Percentiles rank a stretch among this genome's conserved stretches.
Evolutionary conservation across 1,284 basidiomycete genomes (phyloP).

Genomic region (Mycosarcoma mackinlayi): DNA sequence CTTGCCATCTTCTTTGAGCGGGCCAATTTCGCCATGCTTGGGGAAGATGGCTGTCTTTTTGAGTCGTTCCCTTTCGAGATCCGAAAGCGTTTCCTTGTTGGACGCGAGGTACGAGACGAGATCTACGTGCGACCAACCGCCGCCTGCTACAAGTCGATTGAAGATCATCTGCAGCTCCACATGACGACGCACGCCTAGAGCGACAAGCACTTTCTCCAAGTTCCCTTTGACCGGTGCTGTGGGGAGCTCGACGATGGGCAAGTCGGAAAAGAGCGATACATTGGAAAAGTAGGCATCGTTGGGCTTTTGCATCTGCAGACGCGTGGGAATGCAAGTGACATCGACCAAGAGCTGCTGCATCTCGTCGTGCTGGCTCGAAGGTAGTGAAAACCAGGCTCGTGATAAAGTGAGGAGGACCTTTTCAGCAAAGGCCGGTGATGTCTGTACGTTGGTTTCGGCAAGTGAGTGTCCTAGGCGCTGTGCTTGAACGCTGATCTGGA

Average conservation of each 20-base stretch:
- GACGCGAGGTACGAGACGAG: constrained; percentile 76
- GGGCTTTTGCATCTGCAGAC: constrained; percentile 79
- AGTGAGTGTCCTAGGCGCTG: constrained; percentile 64
- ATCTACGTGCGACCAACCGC: constrained; percentile 70
- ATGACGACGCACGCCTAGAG: constrained; percentile 87
- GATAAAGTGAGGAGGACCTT: constrained; percentile 79
- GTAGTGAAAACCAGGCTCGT: constrained; percentile 80
- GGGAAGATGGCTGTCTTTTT: constrained; percentile 82
- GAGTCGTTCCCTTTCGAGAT: constrained; percentile 79
- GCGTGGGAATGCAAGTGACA: constrained; percentile 85
- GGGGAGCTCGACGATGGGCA: constrained; percentile 79
- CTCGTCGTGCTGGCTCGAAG: constrained; percentile 74
- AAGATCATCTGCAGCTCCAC: constrained; percentile 74
- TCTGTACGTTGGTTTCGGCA: constrained; percentile 76
- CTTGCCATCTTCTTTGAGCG: constrained; percentile 57
- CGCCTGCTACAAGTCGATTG: constrained; percentile 69
- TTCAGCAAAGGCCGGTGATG: constrained; percentile 83
- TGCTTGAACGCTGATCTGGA: constrained; percentile 69
- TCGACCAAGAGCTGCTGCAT: constrained; percentile 75
- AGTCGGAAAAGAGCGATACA: constrained; percentile 86
- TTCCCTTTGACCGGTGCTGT: constrained; percentile 77
- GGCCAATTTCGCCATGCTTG: constrained; percentile 72
- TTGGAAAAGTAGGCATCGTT: constrained; percentile 86
- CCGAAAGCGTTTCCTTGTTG: constrained; percentile 78
- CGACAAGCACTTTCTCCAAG: constrained; percentile 80